These are phyloP conservation scores for Podila clonocystis DNA, from an alignment of 192 early-diverging fungal species.

Conservation along the genomic window DNA sequence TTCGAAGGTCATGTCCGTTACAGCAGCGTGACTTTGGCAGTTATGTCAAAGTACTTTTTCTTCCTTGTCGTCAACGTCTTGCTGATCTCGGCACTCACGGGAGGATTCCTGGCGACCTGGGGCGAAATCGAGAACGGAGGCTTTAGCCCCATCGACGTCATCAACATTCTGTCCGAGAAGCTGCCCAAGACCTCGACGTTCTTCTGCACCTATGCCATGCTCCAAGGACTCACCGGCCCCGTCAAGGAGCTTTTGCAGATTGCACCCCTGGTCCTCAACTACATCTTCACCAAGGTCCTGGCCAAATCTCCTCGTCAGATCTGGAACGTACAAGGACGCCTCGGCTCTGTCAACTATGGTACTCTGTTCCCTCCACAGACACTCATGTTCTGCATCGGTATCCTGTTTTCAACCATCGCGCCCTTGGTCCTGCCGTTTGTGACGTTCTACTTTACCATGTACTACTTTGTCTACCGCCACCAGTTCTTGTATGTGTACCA, in stretches of 20 bases:
- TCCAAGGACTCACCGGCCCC: constrained; percentile 69
- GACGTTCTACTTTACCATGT: constrained; percentile 75
- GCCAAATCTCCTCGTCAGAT: constrained; percentile 78
- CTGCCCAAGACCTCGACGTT: constrained; percentile 83
- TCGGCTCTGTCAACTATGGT: constrained; percentile 45
- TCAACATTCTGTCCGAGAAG: constrained; percentile 60
- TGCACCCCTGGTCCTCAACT: constrained; percentile 70
- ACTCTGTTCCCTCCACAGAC: constrained; percentile 70
- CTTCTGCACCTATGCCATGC: constrained; percentile 87
- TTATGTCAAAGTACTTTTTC: constrained; percentile 73
- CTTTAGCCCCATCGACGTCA: constrained; percentile 28
- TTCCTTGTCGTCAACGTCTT: constrained; percentile 88
- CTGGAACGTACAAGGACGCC: constrained; percentile 54
- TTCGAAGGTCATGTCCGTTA: constrained; percentile 35
- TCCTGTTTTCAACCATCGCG: constrained; percentile 81
- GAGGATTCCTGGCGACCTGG: constrained; percentile 60
- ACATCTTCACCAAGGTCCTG: constrained; percentile 60
- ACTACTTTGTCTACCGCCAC: constrained; percentile 81
- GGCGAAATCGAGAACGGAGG: neutral
- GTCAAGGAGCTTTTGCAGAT: constrained; percentile 76
- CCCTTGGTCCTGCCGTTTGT: constrained; percentile 84
- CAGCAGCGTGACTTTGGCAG: constrained; percentile 15
- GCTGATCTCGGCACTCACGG: constrained; percentile 76
- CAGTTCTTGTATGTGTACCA: constrained; percentile 84
- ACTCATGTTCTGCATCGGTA: constrained; percentile 74